A percentile compares a stretch with the other conserved stretches of the same genome.
These are phyloP conservation scores for Didymella glomerata DNA, from an alignment of 2,329 filamentous ascomycete genomes.

Conservation along the genomic window DNA sequence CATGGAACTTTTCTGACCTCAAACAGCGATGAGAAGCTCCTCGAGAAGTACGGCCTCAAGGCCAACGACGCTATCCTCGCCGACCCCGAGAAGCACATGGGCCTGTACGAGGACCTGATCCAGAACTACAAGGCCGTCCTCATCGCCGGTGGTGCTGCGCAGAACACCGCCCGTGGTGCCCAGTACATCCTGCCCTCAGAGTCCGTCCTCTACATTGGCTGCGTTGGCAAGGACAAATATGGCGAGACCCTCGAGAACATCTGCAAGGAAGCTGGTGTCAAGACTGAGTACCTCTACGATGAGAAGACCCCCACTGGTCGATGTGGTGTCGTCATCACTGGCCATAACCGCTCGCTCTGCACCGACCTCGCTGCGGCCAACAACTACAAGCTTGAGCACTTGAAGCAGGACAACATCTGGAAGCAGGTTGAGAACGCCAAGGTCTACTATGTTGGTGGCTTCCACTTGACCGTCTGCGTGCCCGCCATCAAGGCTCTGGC, in stretches of 20 bases:
- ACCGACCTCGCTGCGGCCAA: conserved; percentile 97
- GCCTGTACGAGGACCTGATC: conserved; percentile 91
- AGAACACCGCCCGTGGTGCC: conserved; percentile 96
- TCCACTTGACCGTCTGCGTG: conserved; percentile 96
- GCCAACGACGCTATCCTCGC: conserved; percentile 97
- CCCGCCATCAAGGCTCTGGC: conserved; percentile 88
- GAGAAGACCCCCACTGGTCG: conserved; percentile 84
- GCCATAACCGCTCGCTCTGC: conserved; percentile 92
- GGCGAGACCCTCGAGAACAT: conserved; percentile 86
- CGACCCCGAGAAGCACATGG: conserved; percentile 81
- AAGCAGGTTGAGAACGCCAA: conserved; percentile 86
- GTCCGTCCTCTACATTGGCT: conserved; percentile 92
- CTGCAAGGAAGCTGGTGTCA: conserved; percentile 85
- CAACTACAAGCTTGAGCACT: conserved; percentile 92
- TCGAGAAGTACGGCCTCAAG: conserved; percentile 93
- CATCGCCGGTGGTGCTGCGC: conserved; percentile 93
- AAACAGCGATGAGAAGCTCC: conserved; percentile 78
- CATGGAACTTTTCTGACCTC: conserved; percentile 33
- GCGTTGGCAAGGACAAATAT: conserved; percentile 95
- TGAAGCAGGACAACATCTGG: conserved; percentile 93
- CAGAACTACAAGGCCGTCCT: conserved; percentile 92
- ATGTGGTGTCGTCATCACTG: conserved; percentile 96
- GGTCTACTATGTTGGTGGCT: conserved; percentile 92
- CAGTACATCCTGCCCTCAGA: conserved; percentile 92
- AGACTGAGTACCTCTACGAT: conserved; percentile 94